These are phyloP conservation scores for Annulohypoxylon nitens DNA, from an alignment of 495 filamentous ascomycete genomes.

Conservation along the genomic window DNA sequence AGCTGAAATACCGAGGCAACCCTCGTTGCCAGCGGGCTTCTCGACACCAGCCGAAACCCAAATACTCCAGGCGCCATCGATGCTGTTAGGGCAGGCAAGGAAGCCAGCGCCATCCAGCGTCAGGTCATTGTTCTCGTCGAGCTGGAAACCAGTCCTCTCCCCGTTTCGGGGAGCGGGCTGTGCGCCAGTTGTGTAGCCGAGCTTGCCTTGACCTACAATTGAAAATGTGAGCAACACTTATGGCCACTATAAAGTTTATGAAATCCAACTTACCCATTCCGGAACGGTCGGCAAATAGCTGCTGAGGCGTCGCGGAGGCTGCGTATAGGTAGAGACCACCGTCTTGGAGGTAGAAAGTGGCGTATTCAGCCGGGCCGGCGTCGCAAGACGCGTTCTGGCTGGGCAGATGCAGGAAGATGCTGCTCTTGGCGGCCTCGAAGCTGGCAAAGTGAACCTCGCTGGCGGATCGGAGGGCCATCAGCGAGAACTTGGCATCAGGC, in stretches of 20 bases:
- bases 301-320: conserved; percentile 56
- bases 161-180: conserved; percentile 53
- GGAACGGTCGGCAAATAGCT: conserved; percentile 66
- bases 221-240: background rate
- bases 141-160: conserved; percentile 61
- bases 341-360: conserved; percentile 64
- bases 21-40: conserved; percentile 60
- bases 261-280: conserved; percentile 57
- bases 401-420: conserved; percentile 59
- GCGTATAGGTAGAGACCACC: conserved; percentile 63
- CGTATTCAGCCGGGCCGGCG: conserved; percentile 52
- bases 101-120: conserved; percentile 58
- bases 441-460: conserved; percentile 59
- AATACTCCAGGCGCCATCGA: conserved; percentile 63
- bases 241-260: conserved; percentile 30
- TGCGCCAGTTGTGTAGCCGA: conserved; percentile 63
- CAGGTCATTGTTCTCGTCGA: conserved; percentile 58
- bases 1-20: conserved; percentile 60
- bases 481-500: conserved; percentile 52
- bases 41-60: conserved; percentile 59
- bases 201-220: conserved; percentile 59
- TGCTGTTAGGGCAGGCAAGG: conserved; percentile 65
- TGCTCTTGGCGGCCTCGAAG: conserved; percentile 59
- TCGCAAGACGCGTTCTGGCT: conserved; percentile 61
- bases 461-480: conserved; percentile 64